Conservation (phyloP, 495 filamentous ascomycete species). For the Corynascus novoguineensis region DNA sequence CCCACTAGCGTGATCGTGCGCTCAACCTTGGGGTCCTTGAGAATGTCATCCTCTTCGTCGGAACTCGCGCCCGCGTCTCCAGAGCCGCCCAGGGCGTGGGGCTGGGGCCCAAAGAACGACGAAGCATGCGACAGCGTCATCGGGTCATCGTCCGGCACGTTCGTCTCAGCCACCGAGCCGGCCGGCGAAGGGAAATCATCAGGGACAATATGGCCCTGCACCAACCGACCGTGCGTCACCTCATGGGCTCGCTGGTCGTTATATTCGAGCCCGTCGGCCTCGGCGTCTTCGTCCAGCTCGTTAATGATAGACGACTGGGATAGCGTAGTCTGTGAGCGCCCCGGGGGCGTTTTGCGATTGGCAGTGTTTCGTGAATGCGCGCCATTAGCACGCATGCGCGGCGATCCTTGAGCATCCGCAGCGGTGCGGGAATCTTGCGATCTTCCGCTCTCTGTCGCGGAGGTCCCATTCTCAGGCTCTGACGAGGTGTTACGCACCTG, state of each 20-base stretch:
- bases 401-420: slow-evolving; percentile 38
- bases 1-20: slow-evolving; percentile 95
- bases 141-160: slow-evolving; percentile 52
- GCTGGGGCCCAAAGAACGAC: slow-evolving; percentile 49
- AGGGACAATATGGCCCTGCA: slow-evolving; percentile 95
- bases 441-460: slow-evolving; percentile 16
- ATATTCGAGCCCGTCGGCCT: slow-evolving; percentile 58
- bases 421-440: slow-evolving; percentile 20
- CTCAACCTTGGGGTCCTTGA: slow-evolving; percentile 68
- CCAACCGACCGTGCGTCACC: slow-evolving; percentile 82
- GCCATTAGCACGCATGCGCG: slow-evolving; percentile 30
- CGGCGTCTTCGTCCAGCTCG: slow-evolving; percentile 43
- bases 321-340: slow-evolving; percentile 30
- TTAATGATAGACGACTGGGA: slow-evolving; percentile 38
- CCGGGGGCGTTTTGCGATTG: slow-evolving; percentile 12
- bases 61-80: slow-evolving; percentile 71
- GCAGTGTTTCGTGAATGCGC: slow-evolving; percentile 26
- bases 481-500: slow-evolving; percentile 31
- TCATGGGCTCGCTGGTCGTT: slow-evolving; percentile 82
- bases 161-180: slow-evolving; percentile 54
- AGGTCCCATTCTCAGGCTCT: slow-evolving; percentile 25
- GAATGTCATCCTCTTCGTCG: slow-evolving; percentile 83
- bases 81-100: slow-evolving; percentile 73
- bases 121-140: slow-evolving; percentile 53
- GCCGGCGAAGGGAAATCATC: slow-evolving; percentile 81